A percentile compares a stretch with the other conserved stretches of the same genome.
phyloP scores from a whole-genome alignment of 2,329 filamentous ascomycete species.

The Aureobasidium sp. region DNA sequence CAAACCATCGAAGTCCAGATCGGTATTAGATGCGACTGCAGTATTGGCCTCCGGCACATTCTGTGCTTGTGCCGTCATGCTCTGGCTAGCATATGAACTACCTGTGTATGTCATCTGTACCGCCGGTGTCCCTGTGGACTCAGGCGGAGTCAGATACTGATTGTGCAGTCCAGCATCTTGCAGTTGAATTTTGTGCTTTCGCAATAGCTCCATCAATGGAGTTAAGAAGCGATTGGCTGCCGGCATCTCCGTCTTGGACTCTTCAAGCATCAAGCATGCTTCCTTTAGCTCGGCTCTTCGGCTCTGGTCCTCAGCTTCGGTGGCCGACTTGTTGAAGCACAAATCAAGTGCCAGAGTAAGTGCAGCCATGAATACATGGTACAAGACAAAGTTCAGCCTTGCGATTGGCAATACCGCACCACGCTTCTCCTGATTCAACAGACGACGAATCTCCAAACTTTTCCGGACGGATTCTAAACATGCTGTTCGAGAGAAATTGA shows the following conservation, averaged over 20 bases:
- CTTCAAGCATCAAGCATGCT: constrained; percentile 22
- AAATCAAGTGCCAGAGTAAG: constrained; percentile 25
- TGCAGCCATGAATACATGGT: constrained; percentile 24
- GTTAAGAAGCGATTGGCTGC: constrained; percentile 20
- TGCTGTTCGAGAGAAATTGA: constrained; percentile 18
- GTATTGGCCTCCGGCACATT: background rate
- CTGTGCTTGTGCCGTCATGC: background rate
- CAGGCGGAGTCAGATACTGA: background rate
- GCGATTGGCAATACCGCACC: background rate
- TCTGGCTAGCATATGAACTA: background rate
- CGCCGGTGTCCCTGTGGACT: background rate
- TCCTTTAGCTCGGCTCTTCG: constrained; percentile 19
- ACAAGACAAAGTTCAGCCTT: constrained; percentile 15
- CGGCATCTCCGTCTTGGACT: constrained; percentile 17
- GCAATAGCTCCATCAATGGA: constrained; percentile 21
- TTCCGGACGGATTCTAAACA: constrained; percentile 22
- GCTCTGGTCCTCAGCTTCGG: constrained; percentile 8
- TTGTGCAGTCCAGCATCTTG: constrained; percentile 4
- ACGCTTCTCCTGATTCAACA: constrained; percentile 4
- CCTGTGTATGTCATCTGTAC: background rate
- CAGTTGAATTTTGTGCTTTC: constrained; percentile 22
- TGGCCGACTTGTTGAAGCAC: constrained; percentile 20
- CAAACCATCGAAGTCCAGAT: constrained; percentile 20
- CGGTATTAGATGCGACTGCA: background rate
- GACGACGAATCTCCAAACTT: constrained; percentile 15